Evolutionary conservation across 306 rosid species (phyloP), one percentile per base, ranked within the genome.

Genomic region (Vigna nakashimae): DNA sequence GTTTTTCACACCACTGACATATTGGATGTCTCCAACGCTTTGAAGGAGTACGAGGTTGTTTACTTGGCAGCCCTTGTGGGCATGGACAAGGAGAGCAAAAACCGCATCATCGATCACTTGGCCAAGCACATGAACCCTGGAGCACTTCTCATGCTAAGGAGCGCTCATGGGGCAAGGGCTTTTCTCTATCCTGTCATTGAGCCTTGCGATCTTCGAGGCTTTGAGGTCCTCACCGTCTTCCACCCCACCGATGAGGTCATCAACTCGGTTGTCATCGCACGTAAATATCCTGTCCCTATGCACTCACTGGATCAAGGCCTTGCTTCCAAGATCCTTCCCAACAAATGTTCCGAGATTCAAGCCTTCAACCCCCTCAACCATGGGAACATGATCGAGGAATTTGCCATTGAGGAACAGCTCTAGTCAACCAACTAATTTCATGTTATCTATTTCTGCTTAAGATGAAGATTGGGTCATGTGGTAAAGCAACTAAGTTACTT

Each of bases 61-160:
- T 92, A 87, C 74, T 67, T 95, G 82, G 99, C 99, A 0, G 98
- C 99, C 1, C 87, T 95, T 0, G 98, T 95, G 3, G 99, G 98
- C 1, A 88, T 95, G 97, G 87, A 88, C 66, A 87, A 75, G n/a
- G 87, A 83, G 18, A 96, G 86, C 6, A 95, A 92, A 69, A 59
- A 74, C 11, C 68, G 68, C 20, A 83, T 89, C 16, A 84, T 95
- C 2, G 78, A 82, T 7, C 99, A 95, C 45, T 80, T 95, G 87
- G 90, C 82, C 0, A 77, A 84, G 75, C 20, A 83, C 76, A 92
- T 95, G 99, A 82, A 91, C 0, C 95, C 91, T 0, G 97, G 93
- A 0, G 90, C 98, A 2, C 64, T 87, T 77, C 56, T 92, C 75
- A 88, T 95, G 93, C 71, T 95, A 1, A 88, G 99, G 81, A 95